Base-by-base conservation (phyloP, 2,329 filamentous ascomycete species). In the Phialophora macrospora region DNA sequence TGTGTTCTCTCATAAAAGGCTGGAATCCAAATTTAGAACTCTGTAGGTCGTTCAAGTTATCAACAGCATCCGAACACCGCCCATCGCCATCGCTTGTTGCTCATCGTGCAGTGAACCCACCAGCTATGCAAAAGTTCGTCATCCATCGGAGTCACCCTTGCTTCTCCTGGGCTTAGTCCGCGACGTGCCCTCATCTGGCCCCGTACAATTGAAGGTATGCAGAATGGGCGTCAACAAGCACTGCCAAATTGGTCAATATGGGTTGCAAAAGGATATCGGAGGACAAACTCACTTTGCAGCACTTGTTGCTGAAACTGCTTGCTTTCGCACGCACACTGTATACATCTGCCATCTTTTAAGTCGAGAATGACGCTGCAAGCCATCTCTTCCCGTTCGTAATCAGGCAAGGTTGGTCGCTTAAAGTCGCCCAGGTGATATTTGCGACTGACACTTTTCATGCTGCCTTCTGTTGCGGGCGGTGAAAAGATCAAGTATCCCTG, bases 341-440 rank as follows among this genome's bases (percentile, higher is more conserved):
- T 77, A 8, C 84, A 85, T 44, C 84, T 83, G 24, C 87, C 87
- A 70, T 88, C 85, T 26, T 82, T 75, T 66, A 89, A 86, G 71
- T 89, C 86, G 38, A 90, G 79, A 30, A 89, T 75, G 44, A 90
- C 85, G 68, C 93, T 97, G 79, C 97, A 92, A 2, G 94, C 93
- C 60, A 99, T 83, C 80, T 99, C 95, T 79, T 97, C 91, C 71
- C 92, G 83, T 75, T 98, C 95, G 66, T 96, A 89, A 76, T 98
- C 94, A 0, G 95, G 95, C 17, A 91, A 83, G 72, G 89, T 92
- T 0, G 93, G 93, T 48, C 82, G 79, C 70, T 87, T 86, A 81
- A 98, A 96, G 67, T 97, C 92, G 71, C 87, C 88, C 64, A 99
- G 83, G 75, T 96, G 91, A 76, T 92, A 98, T 66, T 90, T 88